phyloP scores from a whole-genome alignment of 768 basidiomycete species.

The Kwoniella mangroviensis region DNA sequence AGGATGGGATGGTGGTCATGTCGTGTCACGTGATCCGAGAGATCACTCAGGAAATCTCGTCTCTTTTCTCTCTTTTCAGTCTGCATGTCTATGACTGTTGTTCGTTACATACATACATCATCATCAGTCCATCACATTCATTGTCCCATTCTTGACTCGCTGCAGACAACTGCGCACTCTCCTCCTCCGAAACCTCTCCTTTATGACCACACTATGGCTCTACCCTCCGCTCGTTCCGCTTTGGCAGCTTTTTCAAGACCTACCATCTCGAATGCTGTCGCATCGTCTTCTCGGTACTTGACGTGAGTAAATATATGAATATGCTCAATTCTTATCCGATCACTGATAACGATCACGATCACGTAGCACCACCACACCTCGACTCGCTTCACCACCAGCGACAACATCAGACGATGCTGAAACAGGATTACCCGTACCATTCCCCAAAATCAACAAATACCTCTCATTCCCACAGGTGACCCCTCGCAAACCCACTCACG shows the following conservation, averaged over 20 bases:
- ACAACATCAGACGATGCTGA: conserved; percentile 7
- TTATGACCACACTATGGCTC: background rate
- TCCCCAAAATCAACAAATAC: conserved; percentile 19
- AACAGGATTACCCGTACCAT: conserved; percentile 16
- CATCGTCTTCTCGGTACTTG: conserved; percentile 24
- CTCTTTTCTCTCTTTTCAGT: too few relatives aligned
- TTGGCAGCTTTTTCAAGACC: conserved; percentile 10
- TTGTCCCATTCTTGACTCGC: background rate
- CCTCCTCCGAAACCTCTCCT: background rate
- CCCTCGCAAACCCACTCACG: conserved; percentile 12
- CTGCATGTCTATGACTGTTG: too few relatives aligned
- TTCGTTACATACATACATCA: too few relatives aligned
- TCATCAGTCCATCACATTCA: background rate
- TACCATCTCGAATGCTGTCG: conserved; percentile 19
- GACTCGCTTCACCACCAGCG: conserved; percentile 15
- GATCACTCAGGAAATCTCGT: too few relatives aligned
- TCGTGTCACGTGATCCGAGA: too few relatives aligned
- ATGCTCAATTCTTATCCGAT: too few relatives aligned
- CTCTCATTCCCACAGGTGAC: conserved; percentile 16
- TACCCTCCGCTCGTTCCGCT: conserved; percentile 20
- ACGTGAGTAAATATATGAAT: conserved; percentile 5
- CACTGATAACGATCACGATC: too few relatives aligned
- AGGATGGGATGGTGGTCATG: too few relatives aligned
- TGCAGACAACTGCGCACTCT: background rate
- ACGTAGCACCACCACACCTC: conserved; percentile 2